Conservation (phyloP, 495 filamentous ascomycete species). For the Penicillium psychrofluorescens region DNA sequence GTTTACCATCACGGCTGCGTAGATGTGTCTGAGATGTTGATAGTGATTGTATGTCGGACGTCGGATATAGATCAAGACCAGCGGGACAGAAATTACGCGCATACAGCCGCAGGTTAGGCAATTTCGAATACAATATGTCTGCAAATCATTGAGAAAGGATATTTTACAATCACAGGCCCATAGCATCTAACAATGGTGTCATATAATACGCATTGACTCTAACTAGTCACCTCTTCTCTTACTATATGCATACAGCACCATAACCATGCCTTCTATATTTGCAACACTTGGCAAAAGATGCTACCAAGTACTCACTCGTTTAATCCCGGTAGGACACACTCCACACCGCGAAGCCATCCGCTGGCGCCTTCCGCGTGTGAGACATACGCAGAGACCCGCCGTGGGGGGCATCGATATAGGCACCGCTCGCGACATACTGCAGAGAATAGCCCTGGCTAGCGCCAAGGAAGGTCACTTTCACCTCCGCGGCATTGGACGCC, state of each 20-base stretch:
- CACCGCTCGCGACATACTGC: slow-evolving; percentile 18
- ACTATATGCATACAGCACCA: background rate
- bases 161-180: no score
- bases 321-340: slow-evolving; percentile 41
- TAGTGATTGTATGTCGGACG: no score
- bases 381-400: slow-evolving; percentile 14
- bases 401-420: slow-evolving; percentile 17
- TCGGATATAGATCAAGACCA: no score
- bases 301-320: background rate
- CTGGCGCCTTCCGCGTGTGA: background rate
- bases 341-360: slow-evolving; percentile 26
- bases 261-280: background rate
- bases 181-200: no score
- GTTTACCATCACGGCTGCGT: slow-evolving; percentile 15
- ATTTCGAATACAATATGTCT: no score
- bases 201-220: no score
- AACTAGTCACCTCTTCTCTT: no score
- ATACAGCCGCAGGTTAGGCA: no score
- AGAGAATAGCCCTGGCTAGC: slow-evolving; percentile 35
- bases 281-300: background rate
- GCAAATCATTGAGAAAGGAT: no score
- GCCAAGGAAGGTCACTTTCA: slow-evolving; percentile 33
- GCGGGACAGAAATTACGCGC: no score
- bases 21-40: background rate
- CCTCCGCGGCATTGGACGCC: slow-evolving; percentile 18